Evolutionary conservation across 192 early-diverging fungal genomes (phyloP), one percentile per base, ranked within the genome.

Genomic region (Kickxella alabastrina): DNA sequence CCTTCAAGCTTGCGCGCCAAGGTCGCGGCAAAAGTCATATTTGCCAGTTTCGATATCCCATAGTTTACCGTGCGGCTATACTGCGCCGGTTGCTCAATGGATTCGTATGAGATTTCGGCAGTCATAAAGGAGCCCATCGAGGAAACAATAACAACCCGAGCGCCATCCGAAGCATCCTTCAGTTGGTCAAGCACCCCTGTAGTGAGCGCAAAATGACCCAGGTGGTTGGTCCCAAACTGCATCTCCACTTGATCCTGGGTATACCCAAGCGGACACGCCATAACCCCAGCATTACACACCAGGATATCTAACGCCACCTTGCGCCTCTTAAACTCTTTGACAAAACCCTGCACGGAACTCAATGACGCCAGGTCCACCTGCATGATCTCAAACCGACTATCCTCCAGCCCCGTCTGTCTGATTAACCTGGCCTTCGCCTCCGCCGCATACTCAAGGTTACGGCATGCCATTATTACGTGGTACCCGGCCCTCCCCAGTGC

Each of bases 161-260:
- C 42, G 18, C 54, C 62, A 21, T 38, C 36, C 10, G 25, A 22
- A 9, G 48, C 52, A 0, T 25, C 26, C n/a, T 49, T 54, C n/a
- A 52, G 60, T 13, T 36, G 13, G 15, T 53, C 44, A 2, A 57
- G 57, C 19, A 74, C 26, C 15, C 54, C 29, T 10, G 36, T 43
- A n/a, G 53, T 76, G 43, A 77, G 52, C 0, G 40, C 49, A 47
- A 60, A 61, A 18, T 62, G 68, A 17, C 62, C 82, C n/a, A 86
- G 28, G 41, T 84, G 80, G 64, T 86, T 86, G 13, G 80, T 79
- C 2, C 60, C 68, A 25, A 83, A 75, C 44, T 84, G 82, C 27
- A 48, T 38, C 54, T 85, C 84, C 23, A 86, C 79, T n/a, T 78
- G 79, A 18, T 85, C 72, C 12, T 36, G 52, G 32, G 74, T 56